Evolutionary conservation across 2,329 filamentous ascomycete genomes (phyloP), one percentile per base, ranked within the genome.

Genomic region (Stagonosporopsis rhizophila): DNA sequence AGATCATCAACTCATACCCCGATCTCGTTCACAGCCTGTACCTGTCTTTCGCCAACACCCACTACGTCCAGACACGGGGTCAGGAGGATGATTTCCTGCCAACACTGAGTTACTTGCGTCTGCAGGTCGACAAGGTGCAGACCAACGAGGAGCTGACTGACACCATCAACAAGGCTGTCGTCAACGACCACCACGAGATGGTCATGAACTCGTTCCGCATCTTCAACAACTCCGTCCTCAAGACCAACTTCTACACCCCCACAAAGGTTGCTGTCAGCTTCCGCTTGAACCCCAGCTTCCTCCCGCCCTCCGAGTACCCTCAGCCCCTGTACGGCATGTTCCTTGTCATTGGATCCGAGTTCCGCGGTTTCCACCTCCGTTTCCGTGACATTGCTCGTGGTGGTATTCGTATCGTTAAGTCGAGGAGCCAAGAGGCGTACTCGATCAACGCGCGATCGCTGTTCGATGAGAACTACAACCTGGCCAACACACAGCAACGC

Each of bases 241-340:
- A 98, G 86, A 99, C 95, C 67, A 99, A 99, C 82, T 90, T 89
- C 78, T 97, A 96, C 83, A 99, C 95, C 0, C 95, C 95, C 0
- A 99, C 95, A 62, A 99, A 99, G 84, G 94, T 99, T 35, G 95
- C 95, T 9, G 85, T 99, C 66, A 96, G 92, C 81, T 99, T 99
- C 87, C 90, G 95, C 51, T 81, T 99, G 59, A 89, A 97, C 73
- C 91, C 92, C 6, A 84, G 81, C 37, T 99, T 99, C 85, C 82
- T 99, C 34, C 95, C 95, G 4, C 84, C 89, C 59, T 87, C 93
- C 49, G 95, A 99, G 78, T 99, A 99, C 77, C 91, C 95, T 40
- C 91, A 94, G 76, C 91, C 89, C 6, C 83, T 99, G 8, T 99
- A 95, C 69, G 95, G 95, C 63, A 99, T 99, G 95, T 99, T 99